Conservation (phyloP, 2,329 filamentous ascomycete genomes). For the Corniculantispora saksenae region DNA sequence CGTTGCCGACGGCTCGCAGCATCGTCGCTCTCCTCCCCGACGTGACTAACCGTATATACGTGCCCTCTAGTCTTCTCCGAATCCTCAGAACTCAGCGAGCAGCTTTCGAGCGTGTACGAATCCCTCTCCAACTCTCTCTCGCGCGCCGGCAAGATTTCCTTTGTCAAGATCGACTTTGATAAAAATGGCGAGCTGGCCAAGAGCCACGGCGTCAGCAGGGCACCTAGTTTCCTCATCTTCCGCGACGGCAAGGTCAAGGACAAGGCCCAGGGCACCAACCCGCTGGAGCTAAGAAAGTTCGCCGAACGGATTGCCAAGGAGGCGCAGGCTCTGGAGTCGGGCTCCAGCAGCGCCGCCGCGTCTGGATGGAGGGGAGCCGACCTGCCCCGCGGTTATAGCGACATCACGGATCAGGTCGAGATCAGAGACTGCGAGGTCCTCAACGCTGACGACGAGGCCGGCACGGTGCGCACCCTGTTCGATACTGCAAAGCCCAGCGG, state of each 20-base stretch:
- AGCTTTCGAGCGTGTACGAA: constrained; percentile 82
- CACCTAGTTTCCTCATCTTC: constrained; percentile 93
- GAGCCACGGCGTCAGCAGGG: constrained; percentile 71
- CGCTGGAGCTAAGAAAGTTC: constrained; percentile 66
- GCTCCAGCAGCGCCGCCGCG: constrained; percentile 38
- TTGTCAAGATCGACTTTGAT: constrained; percentile 86
- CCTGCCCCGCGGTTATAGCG: constrained; percentile 76
- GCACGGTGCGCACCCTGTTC: constrained; percentile 73
- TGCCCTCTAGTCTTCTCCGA: constrained; percentile 73
- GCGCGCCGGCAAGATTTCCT: constrained; percentile 71
- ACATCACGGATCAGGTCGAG: constrained; percentile 83
- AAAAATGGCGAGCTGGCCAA: constrained; percentile 70
- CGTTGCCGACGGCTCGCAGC: constrained; percentile 14
- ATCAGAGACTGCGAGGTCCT: constrained; percentile 78
- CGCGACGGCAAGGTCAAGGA: constrained; percentile 68
- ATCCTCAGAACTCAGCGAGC: constrained; percentile 82
- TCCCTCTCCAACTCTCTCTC: constrained; percentile 71
- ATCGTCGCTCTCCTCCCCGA: not conserved
- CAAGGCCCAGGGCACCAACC: constrained; percentile 74
- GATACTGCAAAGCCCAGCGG: constrained; percentile 66
- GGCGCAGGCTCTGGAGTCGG: constrained; percentile 55
- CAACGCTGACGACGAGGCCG: constrained; percentile 79
- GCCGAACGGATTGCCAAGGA: constrained; percentile 72
- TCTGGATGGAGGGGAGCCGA: constrained; percentile 69
- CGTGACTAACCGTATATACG: not conserved